A percentile compares a stretch with the other conserved stretches of the same genome.
Evolutionary conservation across 108 stramenopile genomes (phyloP).

Genomic region (Pelagomonas calceolata): DNA sequence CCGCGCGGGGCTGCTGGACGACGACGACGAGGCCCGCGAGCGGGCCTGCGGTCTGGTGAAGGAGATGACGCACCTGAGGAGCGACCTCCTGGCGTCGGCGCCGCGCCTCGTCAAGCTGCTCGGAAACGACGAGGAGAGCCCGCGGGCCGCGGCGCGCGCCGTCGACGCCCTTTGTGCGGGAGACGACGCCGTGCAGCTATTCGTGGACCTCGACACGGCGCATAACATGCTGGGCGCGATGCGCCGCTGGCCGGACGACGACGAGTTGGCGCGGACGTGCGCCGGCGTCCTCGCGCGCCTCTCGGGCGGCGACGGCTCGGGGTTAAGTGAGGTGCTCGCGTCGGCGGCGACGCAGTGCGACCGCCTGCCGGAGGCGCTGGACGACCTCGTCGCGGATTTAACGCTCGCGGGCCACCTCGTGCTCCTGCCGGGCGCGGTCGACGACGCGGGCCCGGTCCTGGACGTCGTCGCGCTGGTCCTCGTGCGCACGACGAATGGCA

Average conservation of each 20-base stretch:
- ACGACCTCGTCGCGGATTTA: not conserved
- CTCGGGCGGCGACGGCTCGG: not conserved
- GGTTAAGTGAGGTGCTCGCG: not conserved
- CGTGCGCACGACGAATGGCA: too few species aligned
- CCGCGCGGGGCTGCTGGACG: too few species aligned
- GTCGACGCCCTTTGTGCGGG: too few species aligned
- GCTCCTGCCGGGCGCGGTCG: constrained; percentile 13
- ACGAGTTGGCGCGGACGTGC: not conserved
- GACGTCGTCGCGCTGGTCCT: too few species aligned
- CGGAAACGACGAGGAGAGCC: not conserved
- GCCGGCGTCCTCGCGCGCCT: constrained; percentile 7
- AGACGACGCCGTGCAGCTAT: not conserved
- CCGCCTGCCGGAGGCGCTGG: not conserved
- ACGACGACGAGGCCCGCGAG: not conserved
- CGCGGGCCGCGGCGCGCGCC: too few species aligned
- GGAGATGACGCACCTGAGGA: not conserved
- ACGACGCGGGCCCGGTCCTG: constrained; percentile 4
- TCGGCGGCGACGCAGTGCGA: not conserved
- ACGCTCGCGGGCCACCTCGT: constrained; percentile 9
- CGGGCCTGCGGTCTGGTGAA: not conserved
- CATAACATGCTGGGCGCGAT: constrained; percentile 1
- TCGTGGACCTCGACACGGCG: not conserved
- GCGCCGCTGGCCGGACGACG: constrained; percentile 2
- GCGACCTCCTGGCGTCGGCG: not conserved
- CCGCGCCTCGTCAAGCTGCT: not conserved